Evolutionary conservation across 2,329 filamentous ascomycete genomes (phyloP).

Genomic region (Celoporthe dispersa): DNA sequence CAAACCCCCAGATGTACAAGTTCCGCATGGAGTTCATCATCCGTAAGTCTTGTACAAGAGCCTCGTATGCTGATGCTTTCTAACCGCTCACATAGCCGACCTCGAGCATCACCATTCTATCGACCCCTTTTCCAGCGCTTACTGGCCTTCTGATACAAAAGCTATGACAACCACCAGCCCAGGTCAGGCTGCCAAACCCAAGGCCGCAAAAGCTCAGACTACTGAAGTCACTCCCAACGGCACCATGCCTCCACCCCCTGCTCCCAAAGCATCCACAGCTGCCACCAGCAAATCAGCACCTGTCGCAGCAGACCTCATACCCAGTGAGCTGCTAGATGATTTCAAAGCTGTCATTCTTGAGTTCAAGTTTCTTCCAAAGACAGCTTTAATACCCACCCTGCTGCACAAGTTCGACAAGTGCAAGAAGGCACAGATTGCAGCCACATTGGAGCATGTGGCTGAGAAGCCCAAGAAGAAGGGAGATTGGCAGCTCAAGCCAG

Average conservation of each 20-base stretch:
- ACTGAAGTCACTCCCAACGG: slow-evolving; percentile 40
- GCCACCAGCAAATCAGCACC: slow-evolving; percentile 21
- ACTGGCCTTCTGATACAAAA: slow-evolving; percentile 66
- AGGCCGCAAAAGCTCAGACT: slow-evolving; percentile 40
- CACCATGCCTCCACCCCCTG: slow-evolving; percentile 32
- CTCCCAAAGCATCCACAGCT: slow-evolving; percentile 29
- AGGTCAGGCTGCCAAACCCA: slow-evolving; percentile 34
- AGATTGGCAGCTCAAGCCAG: slow-evolving; percentile 27
- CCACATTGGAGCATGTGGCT: slow-evolving; percentile 71
- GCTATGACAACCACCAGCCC: not conserved
- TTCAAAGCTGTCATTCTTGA: slow-evolving; percentile 74
- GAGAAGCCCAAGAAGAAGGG: slow-evolving; percentile 62
- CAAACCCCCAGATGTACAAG: slow-evolving; percentile 54
- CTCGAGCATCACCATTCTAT: slow-evolving; percentile 62
- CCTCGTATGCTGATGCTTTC: slow-evolving; percentile 17
- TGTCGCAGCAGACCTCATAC: slow-evolving; percentile 50
- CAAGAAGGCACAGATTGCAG: slow-evolving; percentile 71
- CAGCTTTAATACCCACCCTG: slow-evolving; percentile 74
- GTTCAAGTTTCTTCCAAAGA: slow-evolving; percentile 63
- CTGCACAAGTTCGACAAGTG: slow-evolving; percentile 75
- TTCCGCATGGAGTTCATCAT: slow-evolving; percentile 78
- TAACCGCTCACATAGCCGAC: slow-evolving; percentile 42
- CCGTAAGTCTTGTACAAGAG: slow-evolving; percentile 52
- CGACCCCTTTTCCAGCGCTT: slow-evolving; percentile 81
- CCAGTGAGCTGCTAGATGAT: slow-evolving; percentile 61